Base-by-base conservation (phyloP, 805 yeast genomes). In the Starmerella bombi region DNA sequence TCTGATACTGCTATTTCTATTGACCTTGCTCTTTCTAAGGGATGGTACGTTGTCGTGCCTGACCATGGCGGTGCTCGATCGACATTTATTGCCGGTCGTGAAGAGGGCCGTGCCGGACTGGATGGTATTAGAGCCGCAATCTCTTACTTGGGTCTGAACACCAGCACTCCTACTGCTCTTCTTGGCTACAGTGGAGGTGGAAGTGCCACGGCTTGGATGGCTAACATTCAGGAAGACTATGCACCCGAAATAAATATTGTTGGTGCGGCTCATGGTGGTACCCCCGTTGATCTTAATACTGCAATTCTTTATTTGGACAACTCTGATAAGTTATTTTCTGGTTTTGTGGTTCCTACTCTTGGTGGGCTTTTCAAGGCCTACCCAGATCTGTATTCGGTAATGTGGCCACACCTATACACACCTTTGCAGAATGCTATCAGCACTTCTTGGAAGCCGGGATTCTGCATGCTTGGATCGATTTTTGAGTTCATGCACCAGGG, bases 121-220 rank as follows among this genome's bases (percentile, higher is more conserved):
- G 56, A 54, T 38, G 51, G 55, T 9, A 23, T 54, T 14, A 35
- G 51, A 17, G 58, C 56, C 6, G 43, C 33, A 6, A 7, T 28
- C 6, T 25, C 17, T 16, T 9, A 19, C 31, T 28, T 44, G 15
- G 27, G 21, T 19, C n/a, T 28, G 9, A 10, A 10, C 14, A 4
- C 10, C 1, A 32, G 34, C 17, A 30, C 38, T 3, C 37, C 41
- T 3, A 37, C 37, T 9, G 39, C 33, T 12, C 39, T 44, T 10
- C 36, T 28, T 15, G 47, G 47, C 9, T 44, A 44, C 22, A 41
- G 47, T 32, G 47, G 44, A 4, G 45, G 42, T 16, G 42, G 34
- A 2, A 31, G 32, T 19, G 58, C 58, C 14, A 30, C 54, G 3
- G 59, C 54, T 6, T 53, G 55, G 56, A 57, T 58, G 18, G 55